Evolutionary conservation across 2,329 filamentous ascomycete species (phyloP), one percentile per base, ranked within the genome.

Genomic region (Arthrobotrys musiformis): DNA sequence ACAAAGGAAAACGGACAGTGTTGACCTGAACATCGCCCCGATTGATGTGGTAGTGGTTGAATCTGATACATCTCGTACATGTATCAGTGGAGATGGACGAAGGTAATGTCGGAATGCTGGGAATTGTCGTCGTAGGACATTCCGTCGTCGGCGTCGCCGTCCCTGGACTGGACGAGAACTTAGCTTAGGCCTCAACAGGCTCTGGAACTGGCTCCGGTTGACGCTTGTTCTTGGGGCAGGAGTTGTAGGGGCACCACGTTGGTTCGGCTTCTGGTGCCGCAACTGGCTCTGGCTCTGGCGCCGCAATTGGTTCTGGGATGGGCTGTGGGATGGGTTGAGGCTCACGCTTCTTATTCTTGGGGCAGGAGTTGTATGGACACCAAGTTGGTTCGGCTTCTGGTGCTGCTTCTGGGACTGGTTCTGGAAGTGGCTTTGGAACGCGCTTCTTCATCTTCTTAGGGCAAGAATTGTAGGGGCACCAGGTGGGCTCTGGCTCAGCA

Each of bases 1-100:
- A 75, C 70, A 75, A 75, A 75, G 70, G 70, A 75, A 75, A 75
- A 48, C 52, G 70, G 70, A 75, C 70, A 75, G 63, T 68, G 70
- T 75, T 75, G 58, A 69, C 70, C 70, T 68, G 70, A 75, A 75
- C 70, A 69, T 75, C 50, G 61, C 48, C 70, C 70, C 56, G 22
- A 67, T 54, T 54, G 70, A 67, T 61, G 48, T 58, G 42, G 24
- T 60, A 6, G 35, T 40, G 35, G 28, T 54, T 63, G 68, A 40
- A 22, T 17, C 33, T 52, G 58, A 61, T 67, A 54, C 48, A 33
- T 19, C 42, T 46, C 44, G 69, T 28, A 40, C 15, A 22, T 35
- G 60, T 26, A 60, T 52, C 48, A 61, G 24, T 48, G 26, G 33
- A 0, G 68, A 46, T 58, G 68, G 40, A 58, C 26, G 37, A 48